Evolutionary conservation across 441 rosid genomes (phyloP).

Genomic region (Pelargonium exstipulatum): DNA sequence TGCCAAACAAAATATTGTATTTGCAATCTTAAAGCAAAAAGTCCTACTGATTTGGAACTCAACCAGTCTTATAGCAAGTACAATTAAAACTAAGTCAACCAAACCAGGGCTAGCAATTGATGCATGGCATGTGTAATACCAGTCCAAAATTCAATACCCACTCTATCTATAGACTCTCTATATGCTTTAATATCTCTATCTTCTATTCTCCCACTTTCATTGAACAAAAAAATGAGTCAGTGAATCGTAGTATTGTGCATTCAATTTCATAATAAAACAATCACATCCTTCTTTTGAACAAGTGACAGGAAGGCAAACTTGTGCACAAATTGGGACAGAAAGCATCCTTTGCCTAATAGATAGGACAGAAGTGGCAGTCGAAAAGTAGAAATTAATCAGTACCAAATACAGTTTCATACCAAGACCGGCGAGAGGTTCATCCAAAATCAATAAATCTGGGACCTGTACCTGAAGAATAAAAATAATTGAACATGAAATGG

Average conservation of each 20-base stretch:
- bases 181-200: not conserved
- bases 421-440: conserved; percentile 96
- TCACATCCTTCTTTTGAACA: not conserved
- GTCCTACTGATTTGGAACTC: not conserved
- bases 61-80: not conserved
- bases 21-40: not conserved
- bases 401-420: conserved; percentile 45
- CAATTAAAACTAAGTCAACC: conserved; percentile 10
- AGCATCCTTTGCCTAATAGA: not conserved
- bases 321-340: not conserved
- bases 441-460: conserved; percentile 79
- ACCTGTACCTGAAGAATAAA: conserved; percentile 58
- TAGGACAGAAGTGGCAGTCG: not conserved
- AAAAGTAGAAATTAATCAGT: conserved; percentile 16
- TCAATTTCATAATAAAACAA: not conserved
- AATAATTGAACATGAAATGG: conserved; percentile 13
- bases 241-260: not conserved
- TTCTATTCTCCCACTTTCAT: not conserved
- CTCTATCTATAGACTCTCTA: not conserved
- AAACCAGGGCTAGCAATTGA: conserved; percentile 6
- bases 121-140: not conserved
- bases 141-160: not conserved
- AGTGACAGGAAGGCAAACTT: not conserved
- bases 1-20: not conserved
- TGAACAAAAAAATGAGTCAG: not conserved